Conservation (phyloP, 179 eudicot genomes). For the Silene noctiflora region DNA sequence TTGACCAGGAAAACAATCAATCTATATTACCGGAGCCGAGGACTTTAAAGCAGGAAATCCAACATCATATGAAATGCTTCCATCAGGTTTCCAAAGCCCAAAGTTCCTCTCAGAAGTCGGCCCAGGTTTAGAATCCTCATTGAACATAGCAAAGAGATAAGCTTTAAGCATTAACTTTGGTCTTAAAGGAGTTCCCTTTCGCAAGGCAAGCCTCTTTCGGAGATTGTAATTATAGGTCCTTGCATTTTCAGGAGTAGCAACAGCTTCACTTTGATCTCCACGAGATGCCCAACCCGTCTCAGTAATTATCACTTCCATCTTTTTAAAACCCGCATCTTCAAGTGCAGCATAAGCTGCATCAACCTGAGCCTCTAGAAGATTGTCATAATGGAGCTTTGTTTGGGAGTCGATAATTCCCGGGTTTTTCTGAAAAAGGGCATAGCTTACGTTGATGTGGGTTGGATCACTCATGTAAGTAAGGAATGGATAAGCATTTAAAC, state of each 20-base stretch:
- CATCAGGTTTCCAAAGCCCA: slow-evolving; percentile 64
- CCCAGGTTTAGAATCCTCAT: slow-evolving; percentile 59
- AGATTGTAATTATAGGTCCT: slow-evolving; percentile 74
- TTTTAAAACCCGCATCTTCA: slow-evolving; percentile 65
- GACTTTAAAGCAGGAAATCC: slow-evolving; percentile 65
- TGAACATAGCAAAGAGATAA: slow-evolving; percentile 74
- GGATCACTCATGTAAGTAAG: slow-evolving; percentile 73
- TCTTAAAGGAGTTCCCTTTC: slow-evolving; percentile 85
- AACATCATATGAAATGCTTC: slow-evolving; percentile 58
- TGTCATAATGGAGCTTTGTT: slow-evolving; percentile 73
- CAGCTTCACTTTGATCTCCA: slow-evolving; percentile 77
- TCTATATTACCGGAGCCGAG: slow-evolving; percentile 32
- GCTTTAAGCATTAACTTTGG: slow-evolving; percentile 68
- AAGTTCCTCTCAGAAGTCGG: slow-evolving; percentile 64
- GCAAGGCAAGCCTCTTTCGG: slow-evolving; percentile 82
- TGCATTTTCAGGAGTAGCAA: slow-evolving; percentile 73
- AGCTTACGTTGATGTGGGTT: slow-evolving; percentile 61
- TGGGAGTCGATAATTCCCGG: slow-evolving; percentile 58
- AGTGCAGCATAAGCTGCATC: slow-evolving; percentile 95
- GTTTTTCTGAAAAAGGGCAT: slow-evolving; percentile 66
- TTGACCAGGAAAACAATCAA: no score
- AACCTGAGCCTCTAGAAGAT: slow-evolving; percentile 90
- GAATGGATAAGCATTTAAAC: slow-evolving; percentile 91
- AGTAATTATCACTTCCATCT: slow-evolving; percentile 87
- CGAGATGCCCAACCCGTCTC: slow-evolving; percentile 99